Evolutionary conservation across 1,139 yeast genomes (phyloP).

Genomic region (Suhomyces yuchorum): DNA sequence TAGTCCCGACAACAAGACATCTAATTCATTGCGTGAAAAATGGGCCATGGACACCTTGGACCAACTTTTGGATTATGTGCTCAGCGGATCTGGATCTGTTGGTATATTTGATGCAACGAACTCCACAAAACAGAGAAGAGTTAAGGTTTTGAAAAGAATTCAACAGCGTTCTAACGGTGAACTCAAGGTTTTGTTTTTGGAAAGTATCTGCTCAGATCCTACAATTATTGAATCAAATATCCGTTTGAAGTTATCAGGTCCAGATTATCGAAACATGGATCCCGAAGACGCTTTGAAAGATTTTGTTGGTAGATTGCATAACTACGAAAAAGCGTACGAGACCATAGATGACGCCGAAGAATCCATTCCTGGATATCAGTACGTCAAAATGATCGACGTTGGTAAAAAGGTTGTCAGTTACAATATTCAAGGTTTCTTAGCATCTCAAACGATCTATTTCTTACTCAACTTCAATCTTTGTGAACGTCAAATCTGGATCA

Average conservation of each 20-base stretch:
- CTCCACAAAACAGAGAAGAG: conserved; percentile 75
- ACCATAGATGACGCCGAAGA: conserved; percentile 77
- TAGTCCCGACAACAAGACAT: conserved; percentile 72
- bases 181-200: conserved; percentile 80
- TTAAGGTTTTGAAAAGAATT: conserved; percentile 67
- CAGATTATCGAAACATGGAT: conserved; percentile 88
- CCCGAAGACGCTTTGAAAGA: conserved; percentile 78
- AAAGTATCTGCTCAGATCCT: conserved; percentile 83
- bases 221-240: conserved; percentile 79
- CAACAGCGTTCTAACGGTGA: conserved; percentile 71
- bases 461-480: conserved; percentile 85
- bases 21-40: conserved; percentile 73
- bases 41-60: conserved; percentile 98
- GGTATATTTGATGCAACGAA: conserved; percentile 97
- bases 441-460: conserved; percentile 92
- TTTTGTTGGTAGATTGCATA: conserved; percentile 76
- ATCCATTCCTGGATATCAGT: conserved; percentile 64
- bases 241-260: conserved; percentile 83
- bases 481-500: conserved; percentile 92
- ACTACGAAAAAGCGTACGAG: conserved; percentile 88
- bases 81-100: conserved; percentile 82
- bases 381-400: conserved; percentile 93
- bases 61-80: conserved; percentile 75
- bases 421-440: conserved; percentile 87
- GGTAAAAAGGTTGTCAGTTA: conserved; percentile 92